phyloP scores from a whole-genome alignment of 2,329 filamentous ascomycete species.

The Acarospora socialis region DNA sequence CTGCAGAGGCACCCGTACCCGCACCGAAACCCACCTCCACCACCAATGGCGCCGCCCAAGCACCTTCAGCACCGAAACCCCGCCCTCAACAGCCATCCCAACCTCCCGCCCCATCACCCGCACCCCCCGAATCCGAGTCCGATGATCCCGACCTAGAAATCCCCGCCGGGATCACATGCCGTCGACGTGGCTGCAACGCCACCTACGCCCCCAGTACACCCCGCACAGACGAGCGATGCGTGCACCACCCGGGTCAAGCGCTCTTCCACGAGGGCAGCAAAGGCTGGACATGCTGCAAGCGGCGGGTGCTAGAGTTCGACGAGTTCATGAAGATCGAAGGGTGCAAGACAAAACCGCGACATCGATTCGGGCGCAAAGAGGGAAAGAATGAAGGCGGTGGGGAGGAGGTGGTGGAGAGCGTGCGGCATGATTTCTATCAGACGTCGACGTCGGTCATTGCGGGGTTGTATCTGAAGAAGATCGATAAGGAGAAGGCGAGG shows the following conservation, averaged over 20 bases:
- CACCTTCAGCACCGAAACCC: constrained; percentile 11
- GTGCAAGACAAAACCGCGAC: constrained; percentile 65
- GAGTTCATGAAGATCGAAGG: constrained; percentile 94
- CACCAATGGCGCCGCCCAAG: constrained; percentile 14
- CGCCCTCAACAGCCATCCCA: constrained; percentile 18
- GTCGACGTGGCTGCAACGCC: constrained; percentile 58
- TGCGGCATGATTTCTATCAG: constrained; percentile 91
- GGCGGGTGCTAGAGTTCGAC: constrained; percentile 88
- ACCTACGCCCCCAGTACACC: constrained; percentile 42
- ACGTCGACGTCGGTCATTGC: constrained; percentile 73
- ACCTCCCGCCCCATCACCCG: constrained; percentile 38
- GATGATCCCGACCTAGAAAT: constrained; percentile 67
- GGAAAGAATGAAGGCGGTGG: constrained; percentile 40
- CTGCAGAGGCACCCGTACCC: constrained; percentile 23
- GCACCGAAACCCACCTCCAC: constrained; percentile 15
- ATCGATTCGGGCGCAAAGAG: constrained; percentile 68
- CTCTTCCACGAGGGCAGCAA: constrained; percentile 98
- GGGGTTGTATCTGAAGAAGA: constrained; percentile 93
- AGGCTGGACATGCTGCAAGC: constrained; percentile 94
- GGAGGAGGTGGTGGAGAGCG: constrained; percentile 59
- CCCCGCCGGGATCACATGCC: constrained; percentile 59
- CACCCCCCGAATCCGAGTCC: constrained; percentile 65
- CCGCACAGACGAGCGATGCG: constrained; percentile 61
- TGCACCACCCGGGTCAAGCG: constrained; percentile 77
- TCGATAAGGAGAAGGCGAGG: constrained; percentile 64